Evolutionary conservation across 1,284 basidiomycete species (phyloP).

Genomic region (Cryptococcus sp.): DNA sequence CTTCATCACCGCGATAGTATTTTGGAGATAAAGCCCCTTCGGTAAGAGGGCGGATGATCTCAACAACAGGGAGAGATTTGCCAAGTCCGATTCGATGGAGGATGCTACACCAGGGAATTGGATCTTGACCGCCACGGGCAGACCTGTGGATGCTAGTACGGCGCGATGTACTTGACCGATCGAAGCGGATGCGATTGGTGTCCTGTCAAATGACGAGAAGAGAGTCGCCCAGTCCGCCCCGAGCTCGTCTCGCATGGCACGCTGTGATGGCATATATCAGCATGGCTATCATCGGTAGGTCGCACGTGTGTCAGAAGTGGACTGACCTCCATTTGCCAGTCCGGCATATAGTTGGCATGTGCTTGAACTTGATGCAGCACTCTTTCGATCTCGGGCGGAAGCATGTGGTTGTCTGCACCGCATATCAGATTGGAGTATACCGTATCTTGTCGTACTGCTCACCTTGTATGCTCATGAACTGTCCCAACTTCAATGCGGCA

Average conservation of each 20-base stretch:
- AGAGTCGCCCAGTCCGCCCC: constrained; percentile 72
- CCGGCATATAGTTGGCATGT: constrained; percentile 97
- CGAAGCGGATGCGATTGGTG: constrained; percentile 93
- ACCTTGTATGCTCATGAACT: constrained; percentile 98
- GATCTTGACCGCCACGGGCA: constrained; percentile 82
- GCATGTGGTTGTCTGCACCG: constrained; percentile 69
- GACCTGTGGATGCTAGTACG: constrained; percentile 58
- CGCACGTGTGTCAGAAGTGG: not conserved
- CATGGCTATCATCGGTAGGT: not conserved
- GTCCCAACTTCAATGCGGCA: constrained; percentile 93
- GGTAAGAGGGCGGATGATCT: constrained; percentile 80
- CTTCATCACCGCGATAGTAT: constrained; percentile 84
- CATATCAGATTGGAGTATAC: not conserved
- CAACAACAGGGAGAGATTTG: constrained; percentile 81
- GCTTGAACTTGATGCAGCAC: constrained; percentile 91
- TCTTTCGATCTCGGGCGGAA: constrained; percentile 85
- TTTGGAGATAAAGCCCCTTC: constrained; percentile 83
- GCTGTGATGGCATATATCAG: constrained; percentile 52
- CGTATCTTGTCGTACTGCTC: constrained; percentile 6
- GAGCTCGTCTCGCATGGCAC: constrained; percentile 74
- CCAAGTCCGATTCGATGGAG: constrained; percentile 84
- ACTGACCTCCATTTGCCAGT: constrained; percentile 92
- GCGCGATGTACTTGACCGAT: constrained; percentile 95
- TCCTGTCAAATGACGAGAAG: constrained; percentile 76
- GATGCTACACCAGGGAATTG: constrained; percentile 91